phyloP scores from a whole-genome alignment of 495 filamentous ascomycete genomes.

The Xylaria acuta region DNA sequence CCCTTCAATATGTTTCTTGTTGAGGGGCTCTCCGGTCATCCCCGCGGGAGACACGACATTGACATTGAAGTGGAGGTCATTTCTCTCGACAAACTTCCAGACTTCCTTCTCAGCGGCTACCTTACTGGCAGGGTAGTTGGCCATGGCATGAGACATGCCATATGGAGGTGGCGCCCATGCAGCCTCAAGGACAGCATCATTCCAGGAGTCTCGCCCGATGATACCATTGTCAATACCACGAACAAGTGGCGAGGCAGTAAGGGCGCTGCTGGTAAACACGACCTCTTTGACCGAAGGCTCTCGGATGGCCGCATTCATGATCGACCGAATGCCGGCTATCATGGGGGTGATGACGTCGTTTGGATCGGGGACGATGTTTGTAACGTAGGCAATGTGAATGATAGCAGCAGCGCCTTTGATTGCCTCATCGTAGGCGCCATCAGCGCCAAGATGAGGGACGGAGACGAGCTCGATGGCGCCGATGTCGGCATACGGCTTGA shows the following conservation, averaged over 20 bases:
- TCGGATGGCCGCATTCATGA: conserved; percentile 53
- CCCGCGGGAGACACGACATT: conserved; percentile 56
- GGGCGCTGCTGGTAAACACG: conserved; percentile 59
- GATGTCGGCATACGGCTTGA: conserved; percentile 43
- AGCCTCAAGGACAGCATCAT: conserved; percentile 45
- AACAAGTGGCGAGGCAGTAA: conserved; percentile 38
- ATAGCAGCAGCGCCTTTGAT: conserved; percentile 47
- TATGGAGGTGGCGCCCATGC: conserved; percentile 50
- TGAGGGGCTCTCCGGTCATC: conserved; percentile 46
- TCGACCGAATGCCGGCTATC: conserved; percentile 45
- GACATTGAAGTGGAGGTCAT: conserved; percentile 53
- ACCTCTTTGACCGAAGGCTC: conserved; percentile 55
- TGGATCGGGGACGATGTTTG: conserved; percentile 48
- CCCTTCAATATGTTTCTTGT: conserved; percentile 29
- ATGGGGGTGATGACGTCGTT: conserved; percentile 51
- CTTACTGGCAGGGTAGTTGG: conserved; percentile 60
- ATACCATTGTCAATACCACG: conserved; percentile 36
- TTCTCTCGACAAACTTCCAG: conserved; percentile 57
- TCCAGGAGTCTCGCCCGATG: conserved; percentile 54
- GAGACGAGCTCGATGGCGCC: conserved; percentile 46
- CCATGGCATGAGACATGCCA: conserved; percentile 28
- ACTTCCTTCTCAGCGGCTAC: conserved; percentile 54
- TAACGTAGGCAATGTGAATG: conserved; percentile 53
- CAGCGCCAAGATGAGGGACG: conserved; percentile 47
- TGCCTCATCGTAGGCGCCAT: conserved; percentile 49